A percentile compares a stretch with the other conserved stretches of the same genome.
Conservation (phyloP, 176 grass and related monocot species). For the Triticum turgidum region DNA sequence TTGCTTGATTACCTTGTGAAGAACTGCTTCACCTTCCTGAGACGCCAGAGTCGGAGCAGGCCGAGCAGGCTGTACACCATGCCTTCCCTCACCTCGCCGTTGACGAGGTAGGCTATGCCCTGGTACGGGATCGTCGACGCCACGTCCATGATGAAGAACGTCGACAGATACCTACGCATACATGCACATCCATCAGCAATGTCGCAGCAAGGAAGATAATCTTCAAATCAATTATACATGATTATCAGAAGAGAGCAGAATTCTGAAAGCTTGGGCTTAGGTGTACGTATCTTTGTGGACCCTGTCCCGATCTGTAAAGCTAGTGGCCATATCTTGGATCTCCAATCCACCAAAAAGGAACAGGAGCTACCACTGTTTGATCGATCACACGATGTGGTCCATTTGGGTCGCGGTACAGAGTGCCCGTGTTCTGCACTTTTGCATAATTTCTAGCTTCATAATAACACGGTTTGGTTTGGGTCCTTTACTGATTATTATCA, state of each 20-base stretch:
- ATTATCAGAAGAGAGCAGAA: no score
- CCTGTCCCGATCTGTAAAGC: neutral
- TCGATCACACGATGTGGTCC: neutral
- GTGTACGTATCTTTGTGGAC: neutral
- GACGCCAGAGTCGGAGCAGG: conserved; percentile 82
- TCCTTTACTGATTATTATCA: neutral
- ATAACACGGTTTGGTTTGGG: no score
- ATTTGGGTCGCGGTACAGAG: neutral
- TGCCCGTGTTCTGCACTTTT: no score
- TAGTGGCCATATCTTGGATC: neutral
- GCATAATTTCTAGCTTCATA: no score
- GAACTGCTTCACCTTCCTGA: conserved; percentile 85
- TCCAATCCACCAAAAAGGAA: conserved; percentile 4
- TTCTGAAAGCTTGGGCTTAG: no score
- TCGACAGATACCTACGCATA: conserved; percentile 64
- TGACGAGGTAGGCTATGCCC: conserved; percentile 69
- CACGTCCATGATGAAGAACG: conserved; percentile 94
- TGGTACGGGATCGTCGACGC: conserved; percentile 89
- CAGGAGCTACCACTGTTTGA: neutral
- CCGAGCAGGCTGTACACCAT: conserved; percentile 68
- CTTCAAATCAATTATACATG: no score
- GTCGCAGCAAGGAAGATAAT: no score
- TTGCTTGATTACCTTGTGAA: conserved; percentile 68
- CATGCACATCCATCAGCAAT: neutral
- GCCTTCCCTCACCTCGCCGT: conserved; percentile 55